Percentiles rank a stretch among this genome's conserved stretches.
Evolutionary conservation across 2,329 filamentous ascomycete species (phyloP).

Genomic region (Madurella fahalii): DNA sequence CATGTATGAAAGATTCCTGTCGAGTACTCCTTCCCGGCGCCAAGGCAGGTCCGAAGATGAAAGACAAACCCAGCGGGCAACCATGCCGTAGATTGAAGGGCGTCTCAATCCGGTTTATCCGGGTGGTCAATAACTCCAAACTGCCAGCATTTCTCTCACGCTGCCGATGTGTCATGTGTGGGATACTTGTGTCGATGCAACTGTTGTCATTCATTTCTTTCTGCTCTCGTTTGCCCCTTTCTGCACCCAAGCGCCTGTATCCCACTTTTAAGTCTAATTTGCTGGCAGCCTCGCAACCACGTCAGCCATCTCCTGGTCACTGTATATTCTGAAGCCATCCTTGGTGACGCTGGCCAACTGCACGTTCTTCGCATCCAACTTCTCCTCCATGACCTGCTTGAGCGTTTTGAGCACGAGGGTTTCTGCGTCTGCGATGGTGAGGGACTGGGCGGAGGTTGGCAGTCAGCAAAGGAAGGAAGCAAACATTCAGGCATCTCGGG

Average conservation of each 20-base stretch:
- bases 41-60: too few relatives aligned
- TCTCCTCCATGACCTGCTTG: slow-evolving; percentile 99
- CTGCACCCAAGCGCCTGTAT: neutral
- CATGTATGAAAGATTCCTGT: too few relatives aligned
- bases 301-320: slow-evolving; percentile 91
- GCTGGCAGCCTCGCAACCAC: slow-evolving; percentile 80
- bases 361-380: slow-evolving; percentile 97
- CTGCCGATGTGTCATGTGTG: neutral
- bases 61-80: too few relatives aligned
- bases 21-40: too few relatives aligned
- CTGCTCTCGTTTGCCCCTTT: neutral
- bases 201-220: neutral
- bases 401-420: slow-evolving; percentile 93
- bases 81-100: too few relatives aligned
- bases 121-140: too few relatives aligned
- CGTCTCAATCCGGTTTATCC: too few relatives aligned
- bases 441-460: slow-evolving; percentile 50
- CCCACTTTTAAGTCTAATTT: slow-evolving; percentile 43
- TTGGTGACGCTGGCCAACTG: slow-evolving; percentile 97
- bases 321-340: slow-evolving; percentile 98
- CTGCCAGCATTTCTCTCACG: neutral
- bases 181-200: neutral
- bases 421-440: slow-evolving; percentile 89
- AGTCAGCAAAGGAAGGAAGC: neutral
- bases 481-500: neutral